Base-by-base conservation (phyloP, 2,329 filamentous ascomycete species). In the Xylaria sp. region DNA sequence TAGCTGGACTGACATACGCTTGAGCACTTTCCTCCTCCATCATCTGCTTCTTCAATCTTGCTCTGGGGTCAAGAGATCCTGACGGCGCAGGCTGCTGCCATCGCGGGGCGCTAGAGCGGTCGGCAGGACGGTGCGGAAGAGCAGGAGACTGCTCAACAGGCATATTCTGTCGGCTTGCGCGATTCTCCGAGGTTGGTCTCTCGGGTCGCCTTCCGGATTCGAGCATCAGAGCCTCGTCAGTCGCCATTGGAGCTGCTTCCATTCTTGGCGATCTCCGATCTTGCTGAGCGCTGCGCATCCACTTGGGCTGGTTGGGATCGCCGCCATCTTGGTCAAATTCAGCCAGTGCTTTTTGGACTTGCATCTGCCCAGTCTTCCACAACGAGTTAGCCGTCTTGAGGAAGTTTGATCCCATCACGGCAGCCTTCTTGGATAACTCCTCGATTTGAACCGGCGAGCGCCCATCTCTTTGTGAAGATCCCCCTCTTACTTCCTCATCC, bases 281-380 rank as follows among this genome's bases (percentile, higher is more conserved):
- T 58, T 78, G 75, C 49, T 83, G 81, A 2, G 85, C 82, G 59
- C 92, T 89, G 67, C 89, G 86, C 93, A 99, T 96, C 94, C 94
- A 99, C 71, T 91, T 94, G 0, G 94, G 94, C 71, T 96, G 90
- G 69, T 74, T 90, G 2, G 89, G 81, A 69, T 96, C 92, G 30
- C 80, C 79, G n/a, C 86, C 88, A 48, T 82, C 81, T 64, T 84
- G 80, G 65, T 88, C 84, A 60, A 97, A 89, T 13, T 99, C 94
- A 7, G 92, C 87, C 39, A 97, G 90, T 3, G 91, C 93, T 74
- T 94, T 91, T 69, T 96, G 91, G 59, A 97, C 84, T 72, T 91
- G 92, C 75, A 96, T 99, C 70, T 92, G 91, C 0, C 93, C 87
- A 2, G 89, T 90, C 72, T 96, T 99, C 94, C 94, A 99, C 0